Base-by-base conservation (phyloP, 257 asterid species). In the Galeopsis tetrahit region DNA sequence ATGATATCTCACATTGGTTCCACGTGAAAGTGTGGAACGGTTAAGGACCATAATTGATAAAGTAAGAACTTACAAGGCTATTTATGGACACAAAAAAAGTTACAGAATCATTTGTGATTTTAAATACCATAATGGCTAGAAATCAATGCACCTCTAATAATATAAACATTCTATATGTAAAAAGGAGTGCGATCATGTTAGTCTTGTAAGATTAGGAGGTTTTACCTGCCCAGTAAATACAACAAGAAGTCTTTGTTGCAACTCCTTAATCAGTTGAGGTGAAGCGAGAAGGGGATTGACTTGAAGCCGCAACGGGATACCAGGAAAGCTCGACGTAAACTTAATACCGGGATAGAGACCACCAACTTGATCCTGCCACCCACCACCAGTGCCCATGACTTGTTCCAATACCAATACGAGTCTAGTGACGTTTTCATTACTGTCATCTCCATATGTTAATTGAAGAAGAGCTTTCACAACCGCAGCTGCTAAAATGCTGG, bases 311-410 rank as follows among this genome's bases (percentile, higher is more conserved):
- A 95, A 66, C 0, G 98, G 98, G 69, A 87, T 76, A 34, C 98
- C 99, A 7, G 99, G 99, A 82, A 82, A 87, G 75, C 97, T 91
- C 13, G 92, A 85, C 34, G 97, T 90, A 57, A 83, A 95, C 75
- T 92, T 92, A 53, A 95, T 87, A 78, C 99, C 96, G 9, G 98
- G 96, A 81, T 95, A 95, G 46, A 95, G 87, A 56, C 98, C 99
- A 10, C 99, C 99, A 32, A 91, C 88, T 73, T 94, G 98, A 83
- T 94, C 99, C 81, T 91, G 99, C 95, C 99, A 95, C 35, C 98
- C 97, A 71, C 99, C 99, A 58, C 98, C 99, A 4, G 99, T 95
- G 65, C 97, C 97, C 97, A 92, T 90, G 33, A 90, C 89, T 84
- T 95, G 99, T 77, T 95, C 99, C 79, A 87, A 78, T 53, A 92